Evolutionary conservation across 83 land plant genomes (phyloP).

Genomic region (Thuja plicata): DNA sequence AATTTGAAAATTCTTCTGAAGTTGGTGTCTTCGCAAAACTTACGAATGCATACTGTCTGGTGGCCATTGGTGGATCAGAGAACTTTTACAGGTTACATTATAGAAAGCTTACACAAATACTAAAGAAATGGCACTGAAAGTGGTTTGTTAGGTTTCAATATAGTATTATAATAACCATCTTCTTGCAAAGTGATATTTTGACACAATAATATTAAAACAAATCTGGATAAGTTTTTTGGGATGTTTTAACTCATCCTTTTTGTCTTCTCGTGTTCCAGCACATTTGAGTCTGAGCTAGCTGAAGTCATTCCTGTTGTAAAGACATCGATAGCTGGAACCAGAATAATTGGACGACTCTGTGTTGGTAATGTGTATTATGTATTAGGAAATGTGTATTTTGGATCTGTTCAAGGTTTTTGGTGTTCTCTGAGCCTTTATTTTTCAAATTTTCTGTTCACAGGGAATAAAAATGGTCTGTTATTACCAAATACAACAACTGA

Average conservation of each 20-base stretch:
- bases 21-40: constrained; percentile 80
- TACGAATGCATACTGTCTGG: constrained; percentile 80
- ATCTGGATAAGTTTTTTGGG: background rate
- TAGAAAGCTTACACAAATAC: background rate
- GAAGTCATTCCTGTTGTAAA: constrained; percentile 88
- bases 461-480: constrained; percentile 92
- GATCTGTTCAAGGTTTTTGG: background rate
- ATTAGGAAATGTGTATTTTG: background rate
- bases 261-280: constrained; percentile 35
- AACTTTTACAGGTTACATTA: constrained; percentile 72
- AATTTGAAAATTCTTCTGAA: constrained; percentile 75
- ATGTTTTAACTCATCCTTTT: background rate
- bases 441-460: constrained; percentile 20
- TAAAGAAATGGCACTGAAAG: background rate
- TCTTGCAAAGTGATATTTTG: background rate
- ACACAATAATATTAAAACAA: background rate
- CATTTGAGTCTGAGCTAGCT: constrained; percentile 82
- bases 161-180: background rate
- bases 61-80: constrained; percentile 84
- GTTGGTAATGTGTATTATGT: constrained; percentile 45
- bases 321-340: constrained; percentile 78
- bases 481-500: constrained; percentile 92
- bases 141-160: background rate
- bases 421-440: background rate
- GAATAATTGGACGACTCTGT: constrained; percentile 89